Evolutionary conservation across 2,329 filamentous ascomycete genomes (phyloP).

Genomic region (Aspergillus novoparasiticus): DNA sequence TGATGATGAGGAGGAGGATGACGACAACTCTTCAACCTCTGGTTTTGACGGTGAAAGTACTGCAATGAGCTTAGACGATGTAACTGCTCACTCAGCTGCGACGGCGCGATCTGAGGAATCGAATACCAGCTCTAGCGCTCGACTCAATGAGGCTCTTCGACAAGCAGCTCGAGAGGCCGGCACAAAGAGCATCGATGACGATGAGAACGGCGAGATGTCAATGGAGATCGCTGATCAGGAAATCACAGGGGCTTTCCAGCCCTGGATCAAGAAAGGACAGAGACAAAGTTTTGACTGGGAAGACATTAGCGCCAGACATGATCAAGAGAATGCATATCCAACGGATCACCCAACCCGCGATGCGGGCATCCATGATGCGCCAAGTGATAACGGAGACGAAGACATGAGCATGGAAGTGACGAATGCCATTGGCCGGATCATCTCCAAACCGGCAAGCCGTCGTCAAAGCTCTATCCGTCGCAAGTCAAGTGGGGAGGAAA

Average conservation of each 20-base stretch:
- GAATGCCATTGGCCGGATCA: slow-evolving; percentile 75
- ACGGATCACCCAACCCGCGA: slow-evolving; percentile 24
- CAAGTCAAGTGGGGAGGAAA: slow-evolving; percentile 44
- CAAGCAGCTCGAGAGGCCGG: slow-evolving; percentile 75
- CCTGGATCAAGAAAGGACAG: slow-evolving; percentile 50
- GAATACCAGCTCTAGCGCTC: slow-evolving; percentile 67
- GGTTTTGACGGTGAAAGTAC: slow-evolving; percentile 67
- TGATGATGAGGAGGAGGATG: slow-evolving; percentile 47
- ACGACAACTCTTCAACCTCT: slow-evolving; percentile 50
- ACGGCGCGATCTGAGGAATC: slow-evolving; percentile 60
- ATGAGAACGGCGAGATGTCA: slow-evolving; percentile 69
- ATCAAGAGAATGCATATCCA: slow-evolving; percentile 50
- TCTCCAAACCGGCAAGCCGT: slow-evolving; percentile 50
- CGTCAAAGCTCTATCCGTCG: slow-evolving; percentile 44
- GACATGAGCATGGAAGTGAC: slow-evolving; percentile 97
- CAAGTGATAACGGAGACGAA: slow-evolving; percentile 55
- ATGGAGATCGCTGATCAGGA: slow-evolving; percentile 74
- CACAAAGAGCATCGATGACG: slow-evolving; percentile 66
- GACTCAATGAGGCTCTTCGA: slow-evolving; percentile 75
- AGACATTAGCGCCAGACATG: slow-evolving; percentile 44
- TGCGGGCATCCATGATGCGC: slow-evolving; percentile 16
- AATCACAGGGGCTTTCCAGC: slow-evolving; percentile 52
- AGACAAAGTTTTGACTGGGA: slow-evolving; percentile 46
- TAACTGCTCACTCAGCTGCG: slow-evolving; percentile 67
- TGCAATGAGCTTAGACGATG: slow-evolving; percentile 80